phyloP scores from a whole-genome alignment of 768 basidiomycete genomes.

The Suillus placidus region DNA sequence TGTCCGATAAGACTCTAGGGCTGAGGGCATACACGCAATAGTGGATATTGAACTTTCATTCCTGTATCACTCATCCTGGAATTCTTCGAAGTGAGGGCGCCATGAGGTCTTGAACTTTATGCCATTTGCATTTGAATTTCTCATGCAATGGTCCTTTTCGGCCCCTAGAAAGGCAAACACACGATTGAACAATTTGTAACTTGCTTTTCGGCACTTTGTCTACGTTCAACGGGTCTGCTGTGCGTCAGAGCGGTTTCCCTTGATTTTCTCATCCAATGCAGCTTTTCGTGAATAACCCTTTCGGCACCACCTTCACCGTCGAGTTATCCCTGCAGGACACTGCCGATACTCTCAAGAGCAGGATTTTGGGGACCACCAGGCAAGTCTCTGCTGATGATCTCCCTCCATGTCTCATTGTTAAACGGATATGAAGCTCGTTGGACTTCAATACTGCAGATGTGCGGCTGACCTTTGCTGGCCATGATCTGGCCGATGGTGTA shows the following conservation, averaged over 20 bases:
- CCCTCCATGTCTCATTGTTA: neutral
- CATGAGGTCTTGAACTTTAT: neutral
- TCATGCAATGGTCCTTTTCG: neutral
- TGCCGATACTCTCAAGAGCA: constrained; percentile 6
- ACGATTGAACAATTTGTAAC: neutral
- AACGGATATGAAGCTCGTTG: neutral
- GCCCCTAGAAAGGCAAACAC: neutral
- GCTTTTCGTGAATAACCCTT: constrained; percentile 11
- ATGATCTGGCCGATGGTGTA: neutral
- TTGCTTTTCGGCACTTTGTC: neutral
- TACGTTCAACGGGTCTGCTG: neutral
- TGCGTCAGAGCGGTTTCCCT: neutral
- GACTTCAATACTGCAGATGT: constrained; percentile 1
- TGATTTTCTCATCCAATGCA: constrained; percentile 2
- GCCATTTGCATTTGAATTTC: neutral
- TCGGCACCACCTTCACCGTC: constrained; percentile 7
- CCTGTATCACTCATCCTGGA: neutral
- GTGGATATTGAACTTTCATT: neutral
- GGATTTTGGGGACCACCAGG: constrained; percentile 1
- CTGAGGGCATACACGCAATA: neutral
- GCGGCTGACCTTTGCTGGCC: constrained; percentile 7
- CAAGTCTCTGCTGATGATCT: constrained; percentile 6
- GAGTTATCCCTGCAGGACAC: constrained; percentile 8
- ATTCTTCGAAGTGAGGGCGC: neutral
- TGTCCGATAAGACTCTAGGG: neutral